A percentile compares a stretch with the other conserved stretches of the same genome.
These are phyloP conservation scores for Yamadazyma endophytica DNA, from an alignment of 805 yeast species.

Conservation along the genomic window DNA sequence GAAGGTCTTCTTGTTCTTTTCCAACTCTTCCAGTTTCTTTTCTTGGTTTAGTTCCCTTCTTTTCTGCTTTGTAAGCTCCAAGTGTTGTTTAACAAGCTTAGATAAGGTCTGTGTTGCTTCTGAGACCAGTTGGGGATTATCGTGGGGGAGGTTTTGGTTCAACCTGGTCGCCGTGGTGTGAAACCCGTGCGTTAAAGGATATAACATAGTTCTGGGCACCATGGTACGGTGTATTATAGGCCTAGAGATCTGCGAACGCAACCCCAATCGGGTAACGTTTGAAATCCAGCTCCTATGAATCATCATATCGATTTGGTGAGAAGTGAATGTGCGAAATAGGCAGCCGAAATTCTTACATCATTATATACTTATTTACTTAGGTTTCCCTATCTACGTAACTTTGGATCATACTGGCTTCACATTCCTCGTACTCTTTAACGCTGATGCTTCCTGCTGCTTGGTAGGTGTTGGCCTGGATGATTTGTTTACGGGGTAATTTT, in stretches of 20 bases:
- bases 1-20: constrained; percentile 23
- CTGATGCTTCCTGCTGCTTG: constrained; percentile 42
- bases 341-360: too few relatives aligned
- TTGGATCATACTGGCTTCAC: constrained; percentile 71
- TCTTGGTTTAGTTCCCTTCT: constrained; percentile 27
- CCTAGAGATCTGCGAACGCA: too few relatives aligned
- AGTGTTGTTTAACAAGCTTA: constrained; percentile 22
- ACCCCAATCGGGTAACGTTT: too few relatives aligned
- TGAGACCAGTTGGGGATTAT: background rate
- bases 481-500: constrained; percentile 79
- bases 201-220: too few relatives aligned
- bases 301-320: too few relatives aligned
- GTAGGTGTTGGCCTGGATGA: constrained; percentile 76
- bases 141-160: too few relatives aligned
- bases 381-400: constrained; percentile 55
- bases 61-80: constrained; percentile 22
- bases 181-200: too few relatives aligned
- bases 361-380: too few relatives aligned
- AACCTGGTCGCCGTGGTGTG: too few relatives aligned
- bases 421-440: constrained; percentile 71
- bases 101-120: constrained; percentile 3
- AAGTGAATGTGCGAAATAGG: too few relatives aligned
- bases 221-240: too few relatives aligned
- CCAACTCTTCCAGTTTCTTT: constrained; percentile 28
- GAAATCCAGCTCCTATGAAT: too few relatives aligned